Conservation (phyloP, 306 rosid genomes). For the Carpinus viminea region DNA sequence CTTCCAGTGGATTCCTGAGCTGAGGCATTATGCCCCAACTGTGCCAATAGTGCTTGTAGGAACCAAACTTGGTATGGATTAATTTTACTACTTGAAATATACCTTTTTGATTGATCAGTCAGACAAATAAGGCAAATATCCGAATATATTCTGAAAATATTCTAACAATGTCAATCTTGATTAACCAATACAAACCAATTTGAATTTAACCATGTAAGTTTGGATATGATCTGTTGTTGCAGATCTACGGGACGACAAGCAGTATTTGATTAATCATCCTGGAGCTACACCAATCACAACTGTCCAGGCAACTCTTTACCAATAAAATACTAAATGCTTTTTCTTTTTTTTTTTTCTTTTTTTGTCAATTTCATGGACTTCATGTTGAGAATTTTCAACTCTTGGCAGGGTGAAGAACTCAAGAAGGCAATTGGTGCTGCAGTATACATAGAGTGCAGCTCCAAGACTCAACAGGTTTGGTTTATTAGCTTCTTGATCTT, state of each 20-base stretch:
- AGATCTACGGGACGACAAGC: slow-evolving; percentile 53
- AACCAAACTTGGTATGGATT: slow-evolving; percentile 48
- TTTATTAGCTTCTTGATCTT: background rate
- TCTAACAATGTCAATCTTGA: background rate
- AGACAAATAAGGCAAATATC: too few species aligned
- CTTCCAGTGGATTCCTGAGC: slow-evolving; percentile 53
- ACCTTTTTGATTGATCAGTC: background rate
- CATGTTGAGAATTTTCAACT: slow-evolving; percentile 1
- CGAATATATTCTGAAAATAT: too few species aligned
- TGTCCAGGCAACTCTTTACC: slow-evolving; percentile 37
- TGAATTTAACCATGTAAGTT: background rate
- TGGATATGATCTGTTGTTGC: background rate
- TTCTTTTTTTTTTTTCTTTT: background rate
- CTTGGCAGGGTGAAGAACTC: slow-evolving; percentile 84
- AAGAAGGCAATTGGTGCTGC: slow-evolving; percentile 93
- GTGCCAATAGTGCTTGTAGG: slow-evolving; percentile 56
- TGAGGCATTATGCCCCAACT: slow-evolving; percentile 59
- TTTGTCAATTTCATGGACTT: background rate
- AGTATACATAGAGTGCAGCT: slow-evolving; percentile 88
- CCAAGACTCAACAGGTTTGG: slow-evolving; percentile 88
- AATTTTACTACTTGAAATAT: background rate
- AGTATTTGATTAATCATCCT: slow-evolving; percentile 45
- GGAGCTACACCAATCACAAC: slow-evolving; percentile 47
- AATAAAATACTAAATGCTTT: too few species aligned
- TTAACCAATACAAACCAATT: too few species aligned